Evolutionary conservation across 306 rosid species (phyloP).

Genomic region (Ochetophila trinervis): DNA sequence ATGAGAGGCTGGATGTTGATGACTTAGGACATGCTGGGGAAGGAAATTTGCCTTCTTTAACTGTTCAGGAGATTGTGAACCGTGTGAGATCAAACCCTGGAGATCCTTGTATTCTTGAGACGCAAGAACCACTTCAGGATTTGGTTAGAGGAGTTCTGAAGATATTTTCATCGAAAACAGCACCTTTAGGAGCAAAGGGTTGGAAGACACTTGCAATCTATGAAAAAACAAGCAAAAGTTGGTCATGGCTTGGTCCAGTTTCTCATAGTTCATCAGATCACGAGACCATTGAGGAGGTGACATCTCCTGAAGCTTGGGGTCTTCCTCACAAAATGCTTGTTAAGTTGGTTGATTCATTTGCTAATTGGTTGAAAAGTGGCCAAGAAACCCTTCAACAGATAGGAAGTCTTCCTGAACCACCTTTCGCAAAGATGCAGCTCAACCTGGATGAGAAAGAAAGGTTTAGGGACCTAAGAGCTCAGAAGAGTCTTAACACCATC

Average conservation of each 20-base stretch:
- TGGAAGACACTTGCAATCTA: slow-evolving; percentile 83
- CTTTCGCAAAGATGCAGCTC: slow-evolving; percentile 83
- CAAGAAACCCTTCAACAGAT: slow-evolving; percentile 97
- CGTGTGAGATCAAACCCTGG: slow-evolving; percentile 90
- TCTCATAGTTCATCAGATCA: slow-evolving; percentile 51
- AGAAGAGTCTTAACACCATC: slow-evolving; percentile 95
- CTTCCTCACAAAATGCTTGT: slow-evolving; percentile 95
- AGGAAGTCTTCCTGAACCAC: slow-evolving; percentile 97
- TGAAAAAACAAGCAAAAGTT: slow-evolving; percentile 73
- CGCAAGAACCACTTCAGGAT: slow-evolving; percentile 95
- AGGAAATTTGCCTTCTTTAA: slow-evolving; percentile 48
- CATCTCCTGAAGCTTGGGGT: slow-evolving; percentile 92
- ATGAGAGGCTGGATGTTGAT: slow-evolving; percentile 39
- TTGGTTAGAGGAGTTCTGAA: slow-evolving; percentile 96
- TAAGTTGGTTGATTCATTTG: slow-evolving; percentile 94
- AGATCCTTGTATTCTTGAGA: slow-evolving; percentile 95
- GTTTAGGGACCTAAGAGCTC: slow-evolving; percentile 94
- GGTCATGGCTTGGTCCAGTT: slow-evolving; percentile 92
- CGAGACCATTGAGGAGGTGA: slow-evolving; percentile 67
- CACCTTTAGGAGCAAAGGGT: slow-evolving; percentile 94
- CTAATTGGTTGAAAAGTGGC: slow-evolving; percentile 99
- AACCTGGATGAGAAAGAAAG: slow-evolving; percentile 98
- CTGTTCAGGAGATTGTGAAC: slow-evolving; percentile 79
- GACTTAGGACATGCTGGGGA: slow-evolving; percentile 46
- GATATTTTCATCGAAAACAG: slow-evolving; percentile 92